These are phyloP conservation scores for Thoreauomyces humboldtii DNA, from an alignment of 192 early-diverging fungal genomes.

Conservation along the genomic window DNA sequence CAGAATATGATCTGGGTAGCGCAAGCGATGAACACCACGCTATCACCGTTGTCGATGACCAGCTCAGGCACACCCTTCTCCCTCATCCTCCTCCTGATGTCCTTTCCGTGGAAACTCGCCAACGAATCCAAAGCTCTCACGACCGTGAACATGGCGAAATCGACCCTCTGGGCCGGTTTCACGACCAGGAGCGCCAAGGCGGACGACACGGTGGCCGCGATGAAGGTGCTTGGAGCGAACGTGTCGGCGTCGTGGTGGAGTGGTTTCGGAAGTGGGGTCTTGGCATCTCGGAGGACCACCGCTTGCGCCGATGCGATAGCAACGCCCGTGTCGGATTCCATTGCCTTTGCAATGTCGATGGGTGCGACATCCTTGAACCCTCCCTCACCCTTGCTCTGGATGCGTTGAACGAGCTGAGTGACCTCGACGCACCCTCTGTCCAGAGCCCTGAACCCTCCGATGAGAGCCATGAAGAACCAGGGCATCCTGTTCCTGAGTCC, in stretches of 20 bases:
- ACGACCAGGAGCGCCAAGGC: conserved; percentile 19
- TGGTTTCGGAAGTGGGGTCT: too few relatives aligned
- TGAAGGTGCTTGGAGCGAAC: too few relatives aligned
- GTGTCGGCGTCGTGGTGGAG: too few relatives aligned
- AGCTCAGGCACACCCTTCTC: conserved; percentile 42
- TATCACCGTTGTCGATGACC: conserved; percentile 45
- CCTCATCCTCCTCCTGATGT: conserved; percentile 29
- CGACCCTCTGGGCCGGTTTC: conserved; percentile 13
- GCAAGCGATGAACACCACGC: conserved; percentile 47
- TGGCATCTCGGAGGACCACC: too few relatives aligned
- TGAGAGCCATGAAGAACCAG: conserved; percentile 32
- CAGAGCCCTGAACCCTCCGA: conserved; percentile 24
- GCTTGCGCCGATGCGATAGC: too few relatives aligned
- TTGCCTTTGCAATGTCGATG: too few relatives aligned
- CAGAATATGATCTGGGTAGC: conserved; percentile 64
- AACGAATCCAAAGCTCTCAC: conserved; percentile 41
- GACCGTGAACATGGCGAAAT: conserved; percentile 57
- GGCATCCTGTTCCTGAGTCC: conserved; percentile 16
- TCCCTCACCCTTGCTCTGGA: too few relatives aligned
- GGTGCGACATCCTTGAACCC: too few relatives aligned
- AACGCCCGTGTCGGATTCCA: too few relatives aligned
- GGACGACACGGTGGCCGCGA: conserved; percentile 7
- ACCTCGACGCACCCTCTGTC: too few relatives aligned
- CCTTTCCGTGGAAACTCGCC: conserved; percentile 43
- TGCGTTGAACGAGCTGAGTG: too few relatives aligned